Evolutionary conservation across 306 rosid species (phyloP), one percentile per base, ranked within the genome.

Genomic region (Acacia confusa): DNA sequence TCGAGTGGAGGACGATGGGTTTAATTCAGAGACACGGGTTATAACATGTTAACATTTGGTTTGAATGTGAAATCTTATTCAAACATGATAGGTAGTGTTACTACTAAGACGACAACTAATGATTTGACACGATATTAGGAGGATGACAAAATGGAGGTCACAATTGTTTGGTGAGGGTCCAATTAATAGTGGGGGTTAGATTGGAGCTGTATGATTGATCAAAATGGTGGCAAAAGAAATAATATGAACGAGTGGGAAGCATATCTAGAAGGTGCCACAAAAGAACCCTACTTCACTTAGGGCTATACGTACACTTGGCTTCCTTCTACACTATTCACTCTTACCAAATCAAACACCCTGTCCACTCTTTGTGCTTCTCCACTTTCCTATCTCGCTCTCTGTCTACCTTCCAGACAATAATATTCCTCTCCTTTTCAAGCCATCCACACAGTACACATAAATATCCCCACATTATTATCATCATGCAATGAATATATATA

Each of bases 321-420:
- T 43, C 25, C n/a, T 75, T 53, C 41, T 48, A 72, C 20, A 75
- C 16, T 48, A 32, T 61, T 15, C 69, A 71, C 52, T 6, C 44
- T 25, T 10, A 48, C 69, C 34, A 74, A 76, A 32, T 16, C 5
- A 64, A 64, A 43, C 71, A 68, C n/a, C 72, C 81, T 7, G 74
- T 79, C 80, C 83, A 64, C 47, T 75, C 69, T 72, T 73, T 77
- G 90, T 91, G 90, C 88, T 86, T 78, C 81, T 79, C 86, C 91
- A 87, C 88, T 75, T 86, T 87, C 82, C 81, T 7, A 9, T 58
- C 16, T 7, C 0, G 2, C 30, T 9, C 64, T 57, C 28, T 9
- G 30, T 57, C 28, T 10, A 20, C 25, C 28, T n/a, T 61, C 34
- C 68, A 61, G 1, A 61, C 68, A 25, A 60, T 12, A 12, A 2